A percentile compares a stretch with the other conserved stretches of the same genome.
Conservation (phyloP, 2,329 filamentous ascomycete species). For the Parastagonospora nodorum region DNA sequence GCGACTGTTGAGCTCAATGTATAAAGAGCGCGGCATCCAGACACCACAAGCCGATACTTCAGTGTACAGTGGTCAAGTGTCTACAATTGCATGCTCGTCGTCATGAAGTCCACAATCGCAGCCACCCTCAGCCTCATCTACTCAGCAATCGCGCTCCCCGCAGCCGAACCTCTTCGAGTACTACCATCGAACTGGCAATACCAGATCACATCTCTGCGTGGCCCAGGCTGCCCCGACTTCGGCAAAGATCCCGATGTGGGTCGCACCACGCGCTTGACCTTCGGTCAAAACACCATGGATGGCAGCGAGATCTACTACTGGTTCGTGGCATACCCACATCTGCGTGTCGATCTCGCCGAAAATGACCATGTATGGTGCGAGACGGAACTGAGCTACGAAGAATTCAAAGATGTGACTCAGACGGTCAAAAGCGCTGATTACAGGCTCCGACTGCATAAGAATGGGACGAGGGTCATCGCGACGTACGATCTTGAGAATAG, state of each 20-base stretch:
- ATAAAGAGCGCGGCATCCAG: background rate
- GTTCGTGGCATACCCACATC: constrained; percentile 21
- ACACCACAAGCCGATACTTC: background rate
- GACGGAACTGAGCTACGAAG: constrained; percentile 19
- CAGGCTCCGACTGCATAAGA: constrained; percentile 23
- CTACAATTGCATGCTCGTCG: background rate
- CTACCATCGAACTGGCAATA: constrained; percentile 18
- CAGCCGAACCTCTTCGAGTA: constrained; percentile 12
- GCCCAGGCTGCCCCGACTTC: constrained; percentile 23
- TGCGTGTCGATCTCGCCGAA: constrained; percentile 10
- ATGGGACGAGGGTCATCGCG: constrained; percentile 16
- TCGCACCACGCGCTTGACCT: constrained; percentile 17
- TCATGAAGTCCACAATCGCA: constrained; percentile 7
- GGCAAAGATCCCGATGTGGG: background rate
- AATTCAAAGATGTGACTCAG: constrained; percentile 4
- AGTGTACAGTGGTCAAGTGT: background rate
- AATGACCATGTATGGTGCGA: constrained; percentile 23
- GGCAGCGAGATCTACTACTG: constrained; percentile 28
- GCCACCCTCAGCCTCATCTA: constrained; percentile 6
- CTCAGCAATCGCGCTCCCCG: constrained; percentile 11
- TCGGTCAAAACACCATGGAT: constrained; percentile 20
- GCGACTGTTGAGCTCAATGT: too few relatives aligned
- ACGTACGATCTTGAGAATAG: constrained; percentile 20
- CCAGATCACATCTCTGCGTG: constrained; percentile 14
- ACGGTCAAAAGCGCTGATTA: constrained; percentile 11